A percentile compares a stretch with the other conserved stretches of the same genome.
phyloP scores from a whole-genome alignment of 2,329 filamentous ascomycete species.

The Dothiorella sarmentorum region DNA sequence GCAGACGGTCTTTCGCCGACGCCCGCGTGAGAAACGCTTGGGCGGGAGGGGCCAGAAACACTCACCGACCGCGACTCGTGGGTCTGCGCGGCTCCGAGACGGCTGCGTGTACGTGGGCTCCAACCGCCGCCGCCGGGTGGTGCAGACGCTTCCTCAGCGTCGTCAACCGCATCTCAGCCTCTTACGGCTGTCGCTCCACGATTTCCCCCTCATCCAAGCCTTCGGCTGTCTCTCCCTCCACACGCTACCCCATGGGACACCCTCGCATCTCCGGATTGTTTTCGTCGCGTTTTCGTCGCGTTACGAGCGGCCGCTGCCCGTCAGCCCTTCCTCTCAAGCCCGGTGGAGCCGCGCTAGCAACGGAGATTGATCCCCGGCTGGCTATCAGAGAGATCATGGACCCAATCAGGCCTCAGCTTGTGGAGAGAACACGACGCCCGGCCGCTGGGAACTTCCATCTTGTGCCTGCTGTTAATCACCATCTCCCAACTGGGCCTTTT shows the following conservation, averaged over 20 bases:
- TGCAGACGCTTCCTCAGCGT: not conserved
- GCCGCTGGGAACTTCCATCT: conserved; percentile 5
- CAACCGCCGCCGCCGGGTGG: not conserved
- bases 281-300: conserved; percentile 18
- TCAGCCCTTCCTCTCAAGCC: not conserved
- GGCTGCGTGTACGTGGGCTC: not conserved
- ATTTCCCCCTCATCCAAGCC: not conserved
- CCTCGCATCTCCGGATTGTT: conserved; percentile 14
- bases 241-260: conserved; percentile 10
- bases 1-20: not conserved
- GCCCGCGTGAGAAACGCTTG: not conserved
- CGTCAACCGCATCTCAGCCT: not conserved
- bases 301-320: not conserved
- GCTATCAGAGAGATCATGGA: conserved; percentile 15
- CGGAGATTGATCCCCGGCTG: not conserved
- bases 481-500: not conserved
- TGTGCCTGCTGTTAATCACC: not conserved
- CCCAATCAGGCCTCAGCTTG: too few species aligned
- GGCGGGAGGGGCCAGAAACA: not conserved
- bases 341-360: conserved; percentile 6
- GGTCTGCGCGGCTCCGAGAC: not conserved
- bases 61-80: not conserved
- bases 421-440: too few species aligned
- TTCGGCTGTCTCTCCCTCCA: not conserved
- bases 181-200: not conserved